These are phyloP conservation scores for Lithocarpus polystachyus DNA, from an alignment of 306 rosid species.

Conservation along the genomic window DNA sequence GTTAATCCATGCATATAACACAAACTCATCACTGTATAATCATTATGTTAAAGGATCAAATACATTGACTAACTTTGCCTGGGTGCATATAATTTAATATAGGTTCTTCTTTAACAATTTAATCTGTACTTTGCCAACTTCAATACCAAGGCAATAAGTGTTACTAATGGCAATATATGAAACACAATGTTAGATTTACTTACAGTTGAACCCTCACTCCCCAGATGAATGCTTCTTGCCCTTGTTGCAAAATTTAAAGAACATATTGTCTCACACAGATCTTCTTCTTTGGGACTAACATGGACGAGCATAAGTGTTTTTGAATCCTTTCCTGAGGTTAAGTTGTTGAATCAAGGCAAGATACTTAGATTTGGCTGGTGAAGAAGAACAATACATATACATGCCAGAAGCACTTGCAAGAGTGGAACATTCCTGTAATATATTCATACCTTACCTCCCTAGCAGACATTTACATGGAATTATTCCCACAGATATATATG, in stretches of 20 bases:
- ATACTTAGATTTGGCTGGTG: not conserved
- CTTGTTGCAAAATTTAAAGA: slow-evolving; percentile 39
- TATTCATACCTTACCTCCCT: not conserved
- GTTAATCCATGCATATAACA: not conserved
- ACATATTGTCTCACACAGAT: slow-evolving; percentile 39
- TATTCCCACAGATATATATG: not conserved
- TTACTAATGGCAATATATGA: not conserved
- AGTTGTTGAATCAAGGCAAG: not conserved
- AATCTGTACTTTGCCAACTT: not conserved
- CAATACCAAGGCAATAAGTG: not conserved
- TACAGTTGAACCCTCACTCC: slow-evolving; percentile 24
- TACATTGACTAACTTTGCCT: not conserved
- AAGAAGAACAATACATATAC: not conserved
- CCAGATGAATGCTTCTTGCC: slow-evolving; percentile 33
- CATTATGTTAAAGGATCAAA: not conserved
- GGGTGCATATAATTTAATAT: not conserved
- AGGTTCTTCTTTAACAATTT: not conserved
- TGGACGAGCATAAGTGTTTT: slow-evolving; percentile 43
- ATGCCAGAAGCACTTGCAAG: not conserved
- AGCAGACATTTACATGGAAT: not conserved
- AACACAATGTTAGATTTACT: slow-evolving; percentile 11
- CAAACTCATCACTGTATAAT: not conserved
- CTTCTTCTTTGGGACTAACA: slow-evolving; percentile 41
- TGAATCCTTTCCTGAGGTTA: slow-evolving; percentile 36
- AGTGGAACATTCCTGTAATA: not conserved